phyloP scores from a whole-genome alignment of 2,329 filamentous ascomycete species.

The Capronia americana region DNA sequence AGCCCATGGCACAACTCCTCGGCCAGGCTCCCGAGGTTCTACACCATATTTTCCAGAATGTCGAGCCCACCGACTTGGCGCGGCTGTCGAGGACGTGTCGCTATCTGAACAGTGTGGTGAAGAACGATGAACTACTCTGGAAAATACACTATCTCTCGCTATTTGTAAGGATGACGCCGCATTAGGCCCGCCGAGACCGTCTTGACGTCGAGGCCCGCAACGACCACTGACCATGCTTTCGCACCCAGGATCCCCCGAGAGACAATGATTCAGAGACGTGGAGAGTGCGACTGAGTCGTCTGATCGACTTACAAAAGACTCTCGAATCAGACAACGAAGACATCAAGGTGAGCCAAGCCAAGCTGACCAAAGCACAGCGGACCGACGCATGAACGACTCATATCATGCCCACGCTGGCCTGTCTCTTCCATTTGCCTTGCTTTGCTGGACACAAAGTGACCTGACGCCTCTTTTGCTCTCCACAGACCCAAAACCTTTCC shows the following conservation, averaged over 20 bases:
- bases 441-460: background rate
- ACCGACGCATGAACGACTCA: conserved; percentile 18
- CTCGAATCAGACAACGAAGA: conserved; percentile 50
- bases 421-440: conserved; percentile 20
- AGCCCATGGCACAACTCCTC: conserved; percentile 37
- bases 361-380: too few species aligned
- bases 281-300: conserved; percentile 46
- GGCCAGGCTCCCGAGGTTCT: conserved; percentile 67
- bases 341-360: conserved; percentile 45
- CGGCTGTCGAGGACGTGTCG: conserved; percentile 60
- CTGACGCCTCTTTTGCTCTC: background rate
- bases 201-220: background rate
- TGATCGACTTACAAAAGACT: conserved; percentile 53
- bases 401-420: background rate
- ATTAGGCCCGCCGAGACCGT: background rate
- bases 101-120: conserved; percentile 61
- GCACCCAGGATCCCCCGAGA: conserved; percentile 33
- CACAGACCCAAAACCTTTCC: conserved; percentile 38
- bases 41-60: conserved; percentile 64
- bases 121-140: conserved; percentile 65
- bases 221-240: conserved; percentile 22
- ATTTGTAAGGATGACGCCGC: conserved; percentile 54
- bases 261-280: conserved; percentile 42
- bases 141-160: conserved; percentile 66
- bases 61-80: conserved; percentile 64